Base-by-base conservation (phyloP, 768 basidiomycete species). In the Aureoboletus auriporus region DNA sequence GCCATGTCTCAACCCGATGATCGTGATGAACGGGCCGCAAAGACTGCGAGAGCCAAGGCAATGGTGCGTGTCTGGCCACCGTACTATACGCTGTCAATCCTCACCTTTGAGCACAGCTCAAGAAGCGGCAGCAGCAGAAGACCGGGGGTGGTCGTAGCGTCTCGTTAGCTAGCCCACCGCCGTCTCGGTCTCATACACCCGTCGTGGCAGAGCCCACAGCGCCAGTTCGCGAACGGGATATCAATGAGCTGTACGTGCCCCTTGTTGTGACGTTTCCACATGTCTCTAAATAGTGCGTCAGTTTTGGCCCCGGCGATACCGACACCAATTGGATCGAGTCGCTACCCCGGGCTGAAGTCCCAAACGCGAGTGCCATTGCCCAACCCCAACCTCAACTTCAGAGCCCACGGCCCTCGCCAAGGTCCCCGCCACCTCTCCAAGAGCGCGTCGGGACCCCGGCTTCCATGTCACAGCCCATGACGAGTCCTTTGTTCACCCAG, bases 1-100 rank as follows among this genome's bases (percentile, higher is more conserved):
- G 36, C 44, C 53, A 66, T 59, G 55, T 56, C 54, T 27, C 53
- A 61, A 80, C 76, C 82, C 23, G 89, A 89, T 59, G 89, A 89
- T 58, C 75, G n/a, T n/a, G n/a, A 77, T 43, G 90, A 92, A 52
- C 80, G 89, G 52, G 86, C 87, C 45, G 81, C 80, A 13, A 90
- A 86, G 68, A 80, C 89, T 47, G 90, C 90, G 3, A 80, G 90
- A 53, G 90, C 86, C 47, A 89, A 86, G 66, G 89, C 86, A 42
- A 61, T 93, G 80, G 90, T 91, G 64, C 49, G 77, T 66, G 43
- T 47, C 42, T 35, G 20, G 20, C 20, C 5, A 2, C 23, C 34
- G 13, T 7, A 28, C 26, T 8, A 17, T 42, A 27, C 16, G 0
- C 48, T 30, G 37, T 39, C 46, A 13, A 20, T 27, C 17, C 46